phyloP scores from a whole-genome alignment of 2,329 filamentous ascomycete genomes.

The Chrysoporthe deuterocubensis region DNA sequence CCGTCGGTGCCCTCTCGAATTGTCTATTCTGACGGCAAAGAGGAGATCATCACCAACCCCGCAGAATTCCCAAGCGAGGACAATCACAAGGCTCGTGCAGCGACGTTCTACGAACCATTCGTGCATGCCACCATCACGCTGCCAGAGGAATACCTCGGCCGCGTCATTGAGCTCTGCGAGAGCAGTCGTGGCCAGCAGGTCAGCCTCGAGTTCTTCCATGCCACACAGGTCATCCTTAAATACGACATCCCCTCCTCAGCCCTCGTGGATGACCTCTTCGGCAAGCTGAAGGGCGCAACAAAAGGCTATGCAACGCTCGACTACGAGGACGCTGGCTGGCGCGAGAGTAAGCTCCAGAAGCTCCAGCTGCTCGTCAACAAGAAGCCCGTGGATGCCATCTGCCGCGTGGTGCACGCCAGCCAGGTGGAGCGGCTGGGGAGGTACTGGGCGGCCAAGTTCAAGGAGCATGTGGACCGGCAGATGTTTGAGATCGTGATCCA shows the following conservation, averaged over 20 bases:
- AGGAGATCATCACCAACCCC: conserved; percentile 82
- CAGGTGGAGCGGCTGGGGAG: conserved; percentile 82
- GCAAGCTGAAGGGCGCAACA: conserved; percentile 89
- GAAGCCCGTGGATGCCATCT: conserved; percentile 88
- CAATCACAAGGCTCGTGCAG: conserved; percentile 48
- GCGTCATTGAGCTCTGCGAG: conserved; percentile 94
- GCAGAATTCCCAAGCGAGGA: conserved; percentile 80
- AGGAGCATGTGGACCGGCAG: conserved; percentile 92
- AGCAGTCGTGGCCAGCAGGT: conserved; percentile 85
- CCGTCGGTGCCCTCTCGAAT: conserved; percentile 93
- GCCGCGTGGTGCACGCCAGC: conserved; percentile 82
- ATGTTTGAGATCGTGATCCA: conserved; percentile 97
- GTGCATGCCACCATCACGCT: conserved; percentile 86
- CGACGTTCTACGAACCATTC: conserved; percentile 61
- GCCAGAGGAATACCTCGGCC: conserved; percentile 91
- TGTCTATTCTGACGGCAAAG: conserved; percentile 74
- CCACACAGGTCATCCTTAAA: conserved; percentile 90
- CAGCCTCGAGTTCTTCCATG: conserved; percentile 87
- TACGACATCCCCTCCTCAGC: conserved; percentile 89
- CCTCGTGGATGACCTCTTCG: conserved; percentile 95
- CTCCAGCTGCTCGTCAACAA: conserved; percentile 94
- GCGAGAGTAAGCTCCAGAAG: conserved; percentile 79
- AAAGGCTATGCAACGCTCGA: conserved; percentile 96
- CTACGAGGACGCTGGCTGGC: conserved; percentile 94
- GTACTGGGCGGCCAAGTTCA: conserved; percentile 93